These are phyloP conservation scores for Cystobasidium sp. DNA, from an alignment of 1,284 basidiomycete species.

Conservation along the genomic window DNA sequence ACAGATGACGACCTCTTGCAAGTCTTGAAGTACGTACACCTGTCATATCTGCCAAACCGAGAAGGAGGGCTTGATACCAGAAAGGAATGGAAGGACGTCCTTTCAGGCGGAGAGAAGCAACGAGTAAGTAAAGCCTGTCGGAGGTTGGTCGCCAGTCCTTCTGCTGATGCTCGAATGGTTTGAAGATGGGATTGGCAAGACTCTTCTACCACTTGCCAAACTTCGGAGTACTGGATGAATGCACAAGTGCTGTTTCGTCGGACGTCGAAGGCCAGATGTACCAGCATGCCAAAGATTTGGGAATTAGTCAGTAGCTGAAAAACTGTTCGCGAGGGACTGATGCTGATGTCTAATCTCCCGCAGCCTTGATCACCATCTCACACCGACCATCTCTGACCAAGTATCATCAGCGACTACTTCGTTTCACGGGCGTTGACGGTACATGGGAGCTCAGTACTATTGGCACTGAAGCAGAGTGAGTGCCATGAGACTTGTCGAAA, in stretches of 20 bases:
- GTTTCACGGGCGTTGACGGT: constrained; percentile 69
- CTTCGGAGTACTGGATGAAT: constrained; percentile 68
- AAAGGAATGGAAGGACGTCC: constrained; percentile 95
- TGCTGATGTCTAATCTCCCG: background rate
- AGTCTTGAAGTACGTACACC: constrained; percentile 77
- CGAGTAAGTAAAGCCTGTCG: constrained; percentile 62
- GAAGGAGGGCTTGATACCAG: constrained; percentile 88
- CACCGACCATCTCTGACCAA: constrained; percentile 77
- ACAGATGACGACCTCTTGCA: constrained; percentile 72
- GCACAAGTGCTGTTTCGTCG: constrained; percentile 93
- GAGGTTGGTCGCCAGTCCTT: background rate
- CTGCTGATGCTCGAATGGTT: constrained; percentile 25
- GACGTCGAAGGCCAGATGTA: constrained; percentile 97
- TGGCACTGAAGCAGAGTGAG: constrained; percentile 68
- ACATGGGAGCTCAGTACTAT: constrained; percentile 72
- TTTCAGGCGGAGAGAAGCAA: constrained; percentile 87
- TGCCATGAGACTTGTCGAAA: background rate
- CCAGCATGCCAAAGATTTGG: constrained; percentile 86
- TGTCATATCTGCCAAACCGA: constrained; percentile 81
- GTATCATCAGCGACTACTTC: constrained; percentile 81
- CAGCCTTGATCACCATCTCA: constrained; percentile 83
- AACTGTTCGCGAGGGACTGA: background rate
- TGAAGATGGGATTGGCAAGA: constrained; percentile 79
- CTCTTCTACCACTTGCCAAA: constrained; percentile 82
- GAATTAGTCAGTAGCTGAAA: constrained; percentile 65